These are phyloP conservation scores for Tolypocladium guangdongense DNA, from an alignment of 2,329 filamentous ascomycete genomes.

Conservation along the genomic window DNA sequence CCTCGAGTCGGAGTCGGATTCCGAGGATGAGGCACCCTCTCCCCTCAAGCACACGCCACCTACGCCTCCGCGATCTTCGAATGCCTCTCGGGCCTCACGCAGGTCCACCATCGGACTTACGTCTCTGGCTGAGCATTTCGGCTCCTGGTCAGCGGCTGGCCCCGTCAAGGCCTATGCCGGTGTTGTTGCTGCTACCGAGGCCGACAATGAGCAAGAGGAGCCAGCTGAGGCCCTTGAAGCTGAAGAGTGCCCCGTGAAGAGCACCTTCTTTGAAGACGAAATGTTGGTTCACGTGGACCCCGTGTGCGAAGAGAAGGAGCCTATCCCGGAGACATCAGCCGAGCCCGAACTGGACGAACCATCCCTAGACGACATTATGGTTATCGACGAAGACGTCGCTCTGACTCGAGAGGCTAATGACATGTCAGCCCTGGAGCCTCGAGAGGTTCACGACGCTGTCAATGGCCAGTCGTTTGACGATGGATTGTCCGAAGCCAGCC, in stretches of 20 bases:
- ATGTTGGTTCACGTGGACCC: constrained; percentile 30
- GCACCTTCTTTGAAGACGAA: constrained; percentile 51
- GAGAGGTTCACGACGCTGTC: constrained; percentile 24
- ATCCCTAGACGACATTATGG: constrained; percentile 32
- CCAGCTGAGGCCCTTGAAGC: constrained; percentile 6
- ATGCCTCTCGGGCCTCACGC: constrained; percentile 9
- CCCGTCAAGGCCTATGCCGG: constrained; percentile 17
- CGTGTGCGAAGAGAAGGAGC: constrained; percentile 6
- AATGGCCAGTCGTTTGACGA: constrained; percentile 30
- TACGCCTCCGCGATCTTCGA: constrained; percentile 27
- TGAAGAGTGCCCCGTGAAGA: constrained; percentile 29
- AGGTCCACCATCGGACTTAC: constrained; percentile 43
- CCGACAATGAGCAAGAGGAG: neutral
- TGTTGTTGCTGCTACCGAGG: neutral
- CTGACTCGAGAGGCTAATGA: constrained; percentile 48
- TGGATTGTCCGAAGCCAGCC: constrained; percentile 47
- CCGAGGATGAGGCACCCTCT: constrained; percentile 36
- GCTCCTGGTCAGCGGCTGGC: constrained; percentile 51
- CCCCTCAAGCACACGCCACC: constrained; percentile 21
- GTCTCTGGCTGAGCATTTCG: constrained; percentile 50
- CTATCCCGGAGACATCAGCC: constrained; percentile 4
- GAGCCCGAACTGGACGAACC: constrained; percentile 15
- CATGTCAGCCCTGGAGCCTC: constrained; percentile 43
- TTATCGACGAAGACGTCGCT: constrained; percentile 45
- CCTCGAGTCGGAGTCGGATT: constrained; percentile 40